Base-by-base conservation (phyloP, 2,329 filamentous ascomycete genomes). In the Clonostachys chloroleuca region DNA sequence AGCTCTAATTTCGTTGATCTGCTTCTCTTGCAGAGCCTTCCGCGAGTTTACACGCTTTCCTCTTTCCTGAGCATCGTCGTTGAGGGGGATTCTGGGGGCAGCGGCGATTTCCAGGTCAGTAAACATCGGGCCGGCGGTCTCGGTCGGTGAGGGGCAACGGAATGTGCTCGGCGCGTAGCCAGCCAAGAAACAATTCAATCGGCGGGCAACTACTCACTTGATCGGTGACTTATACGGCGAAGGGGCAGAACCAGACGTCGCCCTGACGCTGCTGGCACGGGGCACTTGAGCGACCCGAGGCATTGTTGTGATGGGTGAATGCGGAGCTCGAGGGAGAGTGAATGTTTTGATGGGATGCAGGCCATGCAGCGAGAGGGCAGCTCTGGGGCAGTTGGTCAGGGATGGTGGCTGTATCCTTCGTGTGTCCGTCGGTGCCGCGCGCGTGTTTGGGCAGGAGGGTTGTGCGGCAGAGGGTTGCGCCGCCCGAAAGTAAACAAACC, bases 21-120 rank as follows among this genome's bases (percentile, higher is more conserved):
- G 92, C 56, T 86, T 86, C 65, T 95, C 89, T 64, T 96, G 87
- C 33, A 89, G 81, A 34, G 89, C 90, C 70, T 95, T 89, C 60
- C 94, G 86, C 51, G 89, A 91, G 62, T 94, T 87, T 60, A 92
- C 76, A 44, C 94, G 87, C 57, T 86, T 86, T 43, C 91, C 92
- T 68, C 95, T 96, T 71, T 99, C 94, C 57, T 86, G 83, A 51
- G 83, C 85, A 75, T 99, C 94, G 72, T 99, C 94, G 72, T 97
- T 97, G 52, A 99, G 81, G 35, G 94, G 92, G 50, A 99, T 95
- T 65, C 90, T 95, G 59, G 10, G 5, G 12, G 36, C 7, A 12
- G 24, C 24, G 2, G 24, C 24, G 24, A 10, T 30, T 30, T 30
- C 24, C 24, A 10, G 24, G 24, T 30, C 24, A 30, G 24, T 10